A percentile compares a stretch with the other conserved stretches of the same genome.
Conservation (phyloP, 176 grass and related monocot species). For the Oryza brachyantha region DNA sequence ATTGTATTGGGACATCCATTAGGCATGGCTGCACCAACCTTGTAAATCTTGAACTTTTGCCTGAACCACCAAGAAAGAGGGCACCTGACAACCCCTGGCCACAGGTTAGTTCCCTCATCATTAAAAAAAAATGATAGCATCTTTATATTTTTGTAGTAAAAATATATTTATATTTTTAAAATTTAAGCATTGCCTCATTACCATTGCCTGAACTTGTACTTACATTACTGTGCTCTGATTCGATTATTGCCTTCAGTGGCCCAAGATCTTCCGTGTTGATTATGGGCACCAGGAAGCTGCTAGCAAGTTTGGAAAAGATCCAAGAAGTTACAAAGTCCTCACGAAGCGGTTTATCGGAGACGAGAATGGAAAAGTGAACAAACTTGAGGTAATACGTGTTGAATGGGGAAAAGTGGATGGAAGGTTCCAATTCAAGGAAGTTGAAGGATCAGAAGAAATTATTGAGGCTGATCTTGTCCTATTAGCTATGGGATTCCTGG, state of each 20-base stretch:
- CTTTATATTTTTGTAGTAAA: too few species aligned
- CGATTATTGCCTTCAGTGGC: constrained; percentile 38
- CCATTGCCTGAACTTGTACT: not conserved
- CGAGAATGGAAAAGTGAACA: constrained; percentile 45
- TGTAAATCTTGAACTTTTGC: constrained; percentile 54
- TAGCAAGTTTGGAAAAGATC: constrained; percentile 59
- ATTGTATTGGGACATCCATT: constrained; percentile 61
- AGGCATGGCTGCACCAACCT: constrained; percentile 51
- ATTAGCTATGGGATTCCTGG: constrained; percentile 63
- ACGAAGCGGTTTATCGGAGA: constrained; percentile 60
- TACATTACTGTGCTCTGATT: not conserved
- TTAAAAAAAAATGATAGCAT: not conserved
- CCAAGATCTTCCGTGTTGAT: constrained; percentile 48
- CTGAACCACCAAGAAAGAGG: constrained; percentile 45
- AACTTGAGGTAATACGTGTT: constrained; percentile 51
- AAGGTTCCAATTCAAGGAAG: constrained; percentile 50
- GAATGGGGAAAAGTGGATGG: constrained; percentile 39
- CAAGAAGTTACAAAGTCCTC: constrained; percentile 50
- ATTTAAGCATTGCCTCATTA: not conserved
- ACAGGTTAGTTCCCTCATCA: constrained; percentile 29
- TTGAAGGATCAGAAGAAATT: constrained; percentile 52
- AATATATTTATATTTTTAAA: not conserved
- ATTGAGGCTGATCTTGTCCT: constrained; percentile 62
- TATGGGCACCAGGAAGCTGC: constrained; percentile 64
- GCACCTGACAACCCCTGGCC: constrained; percentile 62